Evolutionary conservation across 2,329 filamentous ascomycete species (phyloP), one percentile per base, ranked within the genome.

Genomic region (Phialophora expanda): DNA sequence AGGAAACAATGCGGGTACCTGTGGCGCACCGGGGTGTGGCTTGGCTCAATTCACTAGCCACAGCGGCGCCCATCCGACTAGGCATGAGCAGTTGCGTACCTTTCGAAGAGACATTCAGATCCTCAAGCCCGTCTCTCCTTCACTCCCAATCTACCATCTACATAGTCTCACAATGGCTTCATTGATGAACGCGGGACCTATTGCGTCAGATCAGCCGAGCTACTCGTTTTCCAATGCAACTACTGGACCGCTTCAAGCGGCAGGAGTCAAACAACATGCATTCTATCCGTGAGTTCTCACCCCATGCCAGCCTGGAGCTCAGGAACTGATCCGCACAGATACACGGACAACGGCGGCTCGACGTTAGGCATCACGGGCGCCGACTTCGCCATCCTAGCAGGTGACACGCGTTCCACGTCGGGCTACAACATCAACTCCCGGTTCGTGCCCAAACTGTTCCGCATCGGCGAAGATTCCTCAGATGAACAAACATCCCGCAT

Each of bases 391-490:
- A 96, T 99, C 82, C 88, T 99, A 78, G 95, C 95, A 53, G 95
- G 96, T 81, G 95, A 99, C 83, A 99, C 95, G 74, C 91, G 95
- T 78, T 92, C 92, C 76, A 97, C 93, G 63, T 90, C 91, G 71
- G 95, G 96, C 77, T 99, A 97, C 88, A 97, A 90, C 85, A 99
- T 99, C 89, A 97, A 99, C 87, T 93, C 93, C 66, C 91, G 95
- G 75, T 94, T 91, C 84, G 87, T 90, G 66, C 95, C 95, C 64
- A 99, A 99, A 82, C 90, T 99, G 69, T 99, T 97, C 87, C 93
- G 91, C 81, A 96, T 99, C 73, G 95, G 96, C 67, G 95, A 94
- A 61, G 92, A 93, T 67, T 50, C 44, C 9, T 61, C 58, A 14
- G 67, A 61, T 20, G 93, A 91, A 50, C 87, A 90, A 67, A 92